Evolutionary conservation across 805 yeast genomes (phyloP), one percentile per base, ranked within the genome.

Genomic region (Yamadazyma sp.): DNA sequence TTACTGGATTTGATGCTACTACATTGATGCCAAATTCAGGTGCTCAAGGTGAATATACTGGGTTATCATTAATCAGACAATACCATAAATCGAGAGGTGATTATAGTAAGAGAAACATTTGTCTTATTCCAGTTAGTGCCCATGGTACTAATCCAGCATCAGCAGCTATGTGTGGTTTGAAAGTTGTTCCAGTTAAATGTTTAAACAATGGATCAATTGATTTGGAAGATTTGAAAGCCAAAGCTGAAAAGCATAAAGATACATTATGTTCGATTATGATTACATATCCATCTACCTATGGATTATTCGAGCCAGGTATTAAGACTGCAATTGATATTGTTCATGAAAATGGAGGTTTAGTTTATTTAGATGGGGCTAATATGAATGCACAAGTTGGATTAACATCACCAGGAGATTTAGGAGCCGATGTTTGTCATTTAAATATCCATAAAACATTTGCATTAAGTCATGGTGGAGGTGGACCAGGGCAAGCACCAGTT

Each of bases 61-160:
- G 98, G 19, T 70, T 93, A 41, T 77, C 94, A 40, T 87, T 88
- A 29, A 91, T 93, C 47, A 75, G 80, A 48, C 76, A 83, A 24
- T 93, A 86, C 57, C 76, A 85, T 48, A 76, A 78, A 42, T 66
- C 82, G 14, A 71, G 67, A 29, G 95, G 93, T 27, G 82, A 88
- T 54, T 49, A 60, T 41, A 60, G 72, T 12, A 66, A 79, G 40
- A 76, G 98, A 56, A 79, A 88, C 58, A 73, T 93, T 35, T 93
- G 97, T 62, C 72, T 93, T 55, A 93, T 93, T 50, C 98, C 98
- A 4, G 96, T 91, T 4, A 81, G 93, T 51, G 98, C 98, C 2
- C 98, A 93, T 55, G 98, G 98, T 40, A 93, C 98, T 12, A 93
- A 93, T 56, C 98, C 98, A 16, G 98, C 98, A 0, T 86, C 96